phyloP scores from a whole-genome alignment of 2,329 filamentous ascomycete genomes.

The Aschersonia sp. region DNA sequence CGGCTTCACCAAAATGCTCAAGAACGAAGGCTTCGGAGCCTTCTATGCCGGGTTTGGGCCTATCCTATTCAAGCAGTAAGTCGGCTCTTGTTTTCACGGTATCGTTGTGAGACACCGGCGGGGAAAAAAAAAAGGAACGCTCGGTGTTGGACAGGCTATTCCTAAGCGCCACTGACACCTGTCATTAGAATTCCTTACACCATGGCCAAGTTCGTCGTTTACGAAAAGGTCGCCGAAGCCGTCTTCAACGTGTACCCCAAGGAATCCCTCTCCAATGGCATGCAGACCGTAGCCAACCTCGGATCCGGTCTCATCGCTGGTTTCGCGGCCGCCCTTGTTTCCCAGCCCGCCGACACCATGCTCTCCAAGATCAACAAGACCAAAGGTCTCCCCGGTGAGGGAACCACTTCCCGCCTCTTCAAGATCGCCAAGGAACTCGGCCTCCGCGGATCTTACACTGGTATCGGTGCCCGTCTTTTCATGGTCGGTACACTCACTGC shows the following conservation, averaged over 20 bases:
- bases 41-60: conserved; percentile 89
- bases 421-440: conserved; percentile 85
- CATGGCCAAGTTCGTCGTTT: conserved; percentile 91
- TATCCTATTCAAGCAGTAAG: conserved; percentile 49
- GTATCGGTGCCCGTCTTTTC: conserved; percentile 59
- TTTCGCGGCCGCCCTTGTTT: conserved; percentile 79
- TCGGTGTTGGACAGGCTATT: neutral
- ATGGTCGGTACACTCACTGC: conserved; percentile 59
- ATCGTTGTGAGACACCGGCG: too few species aligned
- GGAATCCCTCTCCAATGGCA: conserved; percentile 47
- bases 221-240: conserved; percentile 72
- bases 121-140: too few species aligned
- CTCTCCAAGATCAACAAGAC: conserved; percentile 95
- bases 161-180: neutral
- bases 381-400: conserved; percentile 73
- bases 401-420: conserved; percentile 65
- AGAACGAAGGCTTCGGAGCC: conserved; percentile 67
- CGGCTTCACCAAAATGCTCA: conserved; percentile 73
- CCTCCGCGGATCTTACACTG: conserved; percentile 60
- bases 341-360: conserved; percentile 88
- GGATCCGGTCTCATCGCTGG: conserved; percentile 35
- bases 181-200: conserved; percentile 66
- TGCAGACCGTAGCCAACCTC: conserved; percentile 74
- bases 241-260: conserved; percentile 60
- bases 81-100: conserved; percentile 2